These are phyloP conservation scores for Rosa rugosa DNA, from an alignment of 306 rosid genomes.

Conservation along the genomic window DNA sequence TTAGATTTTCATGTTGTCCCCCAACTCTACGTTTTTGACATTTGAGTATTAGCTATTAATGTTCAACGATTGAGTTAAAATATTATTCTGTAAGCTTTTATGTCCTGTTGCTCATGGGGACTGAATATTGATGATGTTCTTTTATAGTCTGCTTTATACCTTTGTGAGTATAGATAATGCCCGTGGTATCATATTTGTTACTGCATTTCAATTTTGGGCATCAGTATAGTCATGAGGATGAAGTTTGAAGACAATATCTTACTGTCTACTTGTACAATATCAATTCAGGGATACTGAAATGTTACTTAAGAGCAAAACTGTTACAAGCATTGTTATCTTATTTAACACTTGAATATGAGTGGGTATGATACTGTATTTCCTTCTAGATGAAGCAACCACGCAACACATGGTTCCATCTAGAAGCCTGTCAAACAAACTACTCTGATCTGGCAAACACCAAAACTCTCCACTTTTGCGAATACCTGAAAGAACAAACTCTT, in stretches of 20 bases:
- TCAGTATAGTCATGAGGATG: background rate
- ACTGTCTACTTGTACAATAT: background rate
- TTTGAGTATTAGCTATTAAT: slow-evolving; percentile 18
- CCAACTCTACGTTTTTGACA: background rate
- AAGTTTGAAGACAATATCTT: background rate
- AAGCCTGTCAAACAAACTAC: background rate
- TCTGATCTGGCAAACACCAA: background rate
- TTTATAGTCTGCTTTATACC: background rate
- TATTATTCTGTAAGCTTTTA: background rate
- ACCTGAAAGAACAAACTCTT: background rate
- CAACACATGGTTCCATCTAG: background rate
- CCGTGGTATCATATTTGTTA: background rate
- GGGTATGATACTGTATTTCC: background rate
- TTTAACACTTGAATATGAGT: background rate
- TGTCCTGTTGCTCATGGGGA: background rate
- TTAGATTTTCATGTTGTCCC: slow-evolving; percentile 34
- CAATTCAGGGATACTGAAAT: background rate
- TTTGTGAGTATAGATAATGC: background rate
- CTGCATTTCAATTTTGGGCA: background rate
- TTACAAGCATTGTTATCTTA: background rate
- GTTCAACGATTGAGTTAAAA: slow-evolving; percentile 1
- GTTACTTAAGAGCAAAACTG: background rate
- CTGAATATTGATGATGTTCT: background rate
- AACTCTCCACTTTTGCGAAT: background rate
- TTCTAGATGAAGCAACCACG: background rate